Base-by-base conservation (phyloP, 352 stramenopile genomes). In the Globisporangium nodosum region DNA sequence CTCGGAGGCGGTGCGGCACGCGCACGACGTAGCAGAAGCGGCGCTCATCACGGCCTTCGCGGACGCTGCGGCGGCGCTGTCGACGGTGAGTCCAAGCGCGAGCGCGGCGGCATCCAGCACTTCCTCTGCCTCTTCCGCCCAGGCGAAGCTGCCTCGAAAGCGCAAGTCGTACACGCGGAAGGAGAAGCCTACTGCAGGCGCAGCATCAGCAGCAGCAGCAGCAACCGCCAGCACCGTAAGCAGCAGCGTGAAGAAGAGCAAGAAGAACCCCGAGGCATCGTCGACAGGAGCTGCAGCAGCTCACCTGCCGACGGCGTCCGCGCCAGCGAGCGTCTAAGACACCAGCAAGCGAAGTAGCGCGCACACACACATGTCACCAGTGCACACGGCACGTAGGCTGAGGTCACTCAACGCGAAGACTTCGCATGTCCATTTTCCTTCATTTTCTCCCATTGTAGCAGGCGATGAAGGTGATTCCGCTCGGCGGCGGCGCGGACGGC, bases 161-260 rank as follows among this genome's bases (percentile, higher is more conserved):
- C 78, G 83, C 11, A 91, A 92, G 54, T 21, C 68, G 0, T 87
- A 88, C 58, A 73, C 69, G 27, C 78, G 80, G 49, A 86, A 76
- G 62, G 80, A 90, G 30, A 89, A 88, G 54, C 58, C 52, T 3
- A 30, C 64, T 30, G 62, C 67, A 9, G 52, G 45, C 54, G 21
- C 21, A 24, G 31, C 31, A 37, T 1, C 9, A 6, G 31, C 31
- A 37, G 31, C 31, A 37, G 31, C 31, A 37, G 6, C 31, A 37
- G 31, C 31, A 37, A 37, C 6, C 31, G 5, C 33, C 33, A 54
- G 24, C 54, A 39, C 37, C 20, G 5, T 2, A 12, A 15, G 35
- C 8, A 42, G 11, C 35, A 66, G 59, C 15, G 53, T 60, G 12
- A 88, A 92, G 71, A 86, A 81, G 40, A 58, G 49, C 37, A 91